Base-by-base conservation (phyloP, 177 flowering plant genomes). In the Vitis hybrid region DNA sequence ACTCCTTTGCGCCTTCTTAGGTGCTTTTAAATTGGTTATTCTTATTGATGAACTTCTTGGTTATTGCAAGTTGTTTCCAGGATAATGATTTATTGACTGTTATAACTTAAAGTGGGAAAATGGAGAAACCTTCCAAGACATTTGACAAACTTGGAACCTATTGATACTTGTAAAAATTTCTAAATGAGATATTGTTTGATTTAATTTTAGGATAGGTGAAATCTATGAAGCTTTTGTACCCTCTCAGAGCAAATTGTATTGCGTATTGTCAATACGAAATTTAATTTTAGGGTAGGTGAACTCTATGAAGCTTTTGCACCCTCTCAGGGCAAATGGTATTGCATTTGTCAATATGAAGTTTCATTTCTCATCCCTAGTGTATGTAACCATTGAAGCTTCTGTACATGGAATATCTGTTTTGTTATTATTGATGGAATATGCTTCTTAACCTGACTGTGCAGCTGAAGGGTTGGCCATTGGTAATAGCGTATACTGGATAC, bases 401-500 rank as follows among this genome's bases (percentile, higher is more conserved):
- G 45, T 4, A 7, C 1, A 39, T 39, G 45, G 45, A 39, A 39
- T 39, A 39, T 39, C 45, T 39, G 45, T 39, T 39, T 39, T 39
- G 45, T 7, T 39, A 1, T 68, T 67, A 26, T 60, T 75, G 64
- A 75, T 62, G 60, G 33, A 65, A 45, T 69, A 50, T 70, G 65
- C 55, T 68, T 52, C 77, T 72, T 63, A 55, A 56, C 73, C 52
- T 82, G 62, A 67, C 22, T 72, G 33, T 83, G 86, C 94, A 95
- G 99, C 85, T 74, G 90, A 92, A 69, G 97, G 89, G 61, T 79
- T 96, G 64, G 69, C 29, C 22, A 83, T 93, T 83, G 97, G 98
- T 31, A 96, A 93, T 66, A 92, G 93, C 65, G 99, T 93, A 67
- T 96, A 87, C 74, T 87, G 90, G 94, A 86, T 96, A 76, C 82